A percentile compares a stretch with the other conserved stretches of the same genome.
phyloP scores from a whole-genome alignment of 2,329 filamentous ascomycete species.

The Colletotrichum coccodes region DNA sequence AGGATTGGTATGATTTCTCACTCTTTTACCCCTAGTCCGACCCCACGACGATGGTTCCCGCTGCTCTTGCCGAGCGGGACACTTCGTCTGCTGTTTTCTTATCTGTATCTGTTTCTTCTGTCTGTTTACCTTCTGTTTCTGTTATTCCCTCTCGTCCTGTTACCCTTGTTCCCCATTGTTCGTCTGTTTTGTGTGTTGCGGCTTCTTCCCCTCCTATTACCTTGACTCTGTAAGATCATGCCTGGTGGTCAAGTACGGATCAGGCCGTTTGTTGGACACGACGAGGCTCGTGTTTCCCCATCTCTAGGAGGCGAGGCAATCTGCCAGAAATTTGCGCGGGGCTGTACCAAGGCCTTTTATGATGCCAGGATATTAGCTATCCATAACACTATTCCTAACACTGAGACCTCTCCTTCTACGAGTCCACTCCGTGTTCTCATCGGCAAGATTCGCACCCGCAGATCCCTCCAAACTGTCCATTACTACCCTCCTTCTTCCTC shows the following conservation, averaged over 20 bases:
- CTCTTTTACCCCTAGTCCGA: background rate
- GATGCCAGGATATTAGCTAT: too few species aligned
- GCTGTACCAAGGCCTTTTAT: too few species aligned
- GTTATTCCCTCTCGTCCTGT: background rate
- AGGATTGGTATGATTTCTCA: background rate
- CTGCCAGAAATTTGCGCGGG: too few species aligned
- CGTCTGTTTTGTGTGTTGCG: background rate
- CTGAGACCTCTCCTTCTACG: too few species aligned
- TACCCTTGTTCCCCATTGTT: too few species aligned
- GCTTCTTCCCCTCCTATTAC: background rate
- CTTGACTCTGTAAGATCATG: background rate
- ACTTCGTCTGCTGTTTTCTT: background rate
- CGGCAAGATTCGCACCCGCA: too few species aligned
- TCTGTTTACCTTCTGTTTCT: background rate
- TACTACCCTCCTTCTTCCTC: too few species aligned
- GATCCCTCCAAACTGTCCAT: too few species aligned
- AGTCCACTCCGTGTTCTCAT: too few species aligned
- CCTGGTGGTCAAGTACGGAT: background rate
- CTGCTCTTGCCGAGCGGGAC: slow-evolving; percentile 12
- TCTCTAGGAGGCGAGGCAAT: background rate
- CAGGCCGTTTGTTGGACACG: too few species aligned
- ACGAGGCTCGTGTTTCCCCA: background rate
- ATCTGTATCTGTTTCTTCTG: too few species aligned
- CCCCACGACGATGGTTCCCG: background rate
- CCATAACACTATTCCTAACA: too few species aligned